Percentiles rank a stretch among this genome's conserved stretches.
These are phyloP conservation scores for Alternaria solani DNA, from an alignment of 2,329 filamentous ascomycete species.

Conservation along the genomic window DNA sequence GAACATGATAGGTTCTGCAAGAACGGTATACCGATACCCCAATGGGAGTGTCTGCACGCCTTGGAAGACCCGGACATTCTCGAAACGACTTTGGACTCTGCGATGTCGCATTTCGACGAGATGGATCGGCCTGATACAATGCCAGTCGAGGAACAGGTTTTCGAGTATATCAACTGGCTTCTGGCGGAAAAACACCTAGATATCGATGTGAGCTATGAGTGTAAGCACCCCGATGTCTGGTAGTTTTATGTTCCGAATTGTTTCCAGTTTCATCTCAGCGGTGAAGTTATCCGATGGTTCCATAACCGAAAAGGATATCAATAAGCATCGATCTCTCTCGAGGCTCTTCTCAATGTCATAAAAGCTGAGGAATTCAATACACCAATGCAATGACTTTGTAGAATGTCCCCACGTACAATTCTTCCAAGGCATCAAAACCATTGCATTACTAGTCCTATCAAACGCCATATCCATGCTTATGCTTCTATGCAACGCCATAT, in stretches of 20 bases:
- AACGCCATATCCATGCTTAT: background rate
- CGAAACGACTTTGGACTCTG: background rate
- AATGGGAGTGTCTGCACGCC: rapidly evolving
- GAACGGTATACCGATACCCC: no score
- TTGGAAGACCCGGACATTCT: background rate
- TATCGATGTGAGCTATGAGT: background rate
- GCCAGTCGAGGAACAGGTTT: background rate
- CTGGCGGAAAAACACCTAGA: background rate
- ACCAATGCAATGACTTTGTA: background rate
- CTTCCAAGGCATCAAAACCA: background rate
- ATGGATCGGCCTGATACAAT: background rate
- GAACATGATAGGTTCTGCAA: background rate
- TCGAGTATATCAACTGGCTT: background rate
- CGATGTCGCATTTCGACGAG: background rate
- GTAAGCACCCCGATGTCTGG: no score
- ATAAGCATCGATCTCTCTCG: background rate
- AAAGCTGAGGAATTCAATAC: background rate
- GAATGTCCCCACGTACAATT: background rate
- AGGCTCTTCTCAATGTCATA: background rate
- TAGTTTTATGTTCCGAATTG: no score
- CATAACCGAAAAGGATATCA: background rate
- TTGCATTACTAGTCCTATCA: background rate
- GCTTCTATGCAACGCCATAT: background rate
- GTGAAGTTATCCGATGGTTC: no score
- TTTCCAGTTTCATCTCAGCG: no score